Evolutionary conservation across 2,329 filamentous ascomycete genomes (phyloP).

Genomic region (Orbilia blumenaviensis): DNA sequence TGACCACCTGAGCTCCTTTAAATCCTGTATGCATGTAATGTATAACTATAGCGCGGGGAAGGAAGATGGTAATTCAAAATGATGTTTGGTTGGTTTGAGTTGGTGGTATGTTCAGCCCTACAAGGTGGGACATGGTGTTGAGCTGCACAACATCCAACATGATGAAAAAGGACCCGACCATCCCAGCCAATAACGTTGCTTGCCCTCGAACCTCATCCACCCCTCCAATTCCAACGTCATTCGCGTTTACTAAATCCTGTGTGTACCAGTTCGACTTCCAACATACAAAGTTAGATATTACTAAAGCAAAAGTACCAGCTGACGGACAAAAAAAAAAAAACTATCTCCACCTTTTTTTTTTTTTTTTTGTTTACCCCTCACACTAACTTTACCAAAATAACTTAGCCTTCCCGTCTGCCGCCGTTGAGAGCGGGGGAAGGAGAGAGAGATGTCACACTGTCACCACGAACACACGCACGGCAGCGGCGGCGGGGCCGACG

Average conservation of each 20-base stretch:
- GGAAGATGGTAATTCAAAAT: no score
- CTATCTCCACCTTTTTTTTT: neutral
- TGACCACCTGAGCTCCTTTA: neutral
- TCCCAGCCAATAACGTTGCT: conserved; percentile 25
- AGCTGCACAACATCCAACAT: conserved; percentile 46
- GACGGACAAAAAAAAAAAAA: neutral
- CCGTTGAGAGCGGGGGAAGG: neutral
- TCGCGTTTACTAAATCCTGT: no score
- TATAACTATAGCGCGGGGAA: neutral
- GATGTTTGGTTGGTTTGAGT: no score
- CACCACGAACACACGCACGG: conserved; percentile 50
- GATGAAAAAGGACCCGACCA: neutral
- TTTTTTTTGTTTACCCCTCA: neutral
- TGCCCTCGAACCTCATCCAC: neutral
- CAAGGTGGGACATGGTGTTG: conserved; percentile 43
- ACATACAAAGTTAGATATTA: neutral
- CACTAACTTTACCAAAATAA: no score
- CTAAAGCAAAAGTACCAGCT: neutral
- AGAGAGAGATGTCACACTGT: conserved; percentile 43
- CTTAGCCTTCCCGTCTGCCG: neutral
- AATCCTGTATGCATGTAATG: neutral
- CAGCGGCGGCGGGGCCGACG: conserved; percentile 60
- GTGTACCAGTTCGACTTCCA: no score
- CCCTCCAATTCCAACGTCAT: conserved; percentile 14
- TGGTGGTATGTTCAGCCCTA: conserved; percentile 37